Conservation (phyloP, 495 filamentous ascomycete genomes). For the Hypoxylon perforatum region DNA sequence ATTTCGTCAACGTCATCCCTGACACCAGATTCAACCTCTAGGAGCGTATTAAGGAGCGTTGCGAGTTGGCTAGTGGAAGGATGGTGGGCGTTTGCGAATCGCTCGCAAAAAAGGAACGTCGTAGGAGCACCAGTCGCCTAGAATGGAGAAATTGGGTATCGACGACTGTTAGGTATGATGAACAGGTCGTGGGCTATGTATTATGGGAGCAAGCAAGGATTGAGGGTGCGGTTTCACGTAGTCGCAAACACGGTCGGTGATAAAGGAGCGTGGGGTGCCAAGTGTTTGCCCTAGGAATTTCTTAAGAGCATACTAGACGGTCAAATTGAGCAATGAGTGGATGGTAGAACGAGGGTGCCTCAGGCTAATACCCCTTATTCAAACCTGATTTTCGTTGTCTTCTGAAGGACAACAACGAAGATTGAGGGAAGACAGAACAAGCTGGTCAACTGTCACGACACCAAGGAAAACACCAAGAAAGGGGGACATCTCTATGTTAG, state of each 20-base stretch:
- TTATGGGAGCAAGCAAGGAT: constrained; percentile 34
- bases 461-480: too few relatives aligned
- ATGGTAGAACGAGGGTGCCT: constrained; percentile 11
- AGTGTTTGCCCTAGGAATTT: constrained; percentile 8
- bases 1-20: constrained; percentile 28
- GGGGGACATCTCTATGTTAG: constrained; percentile 21
- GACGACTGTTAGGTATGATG: constrained; percentile 1
- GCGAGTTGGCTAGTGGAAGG: too few relatives aligned
- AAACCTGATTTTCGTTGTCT: constrained; percentile 23
- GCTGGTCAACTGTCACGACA: background rate
- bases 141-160: background rate
- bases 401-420: constrained; percentile 12
- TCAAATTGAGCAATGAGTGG: background rate
- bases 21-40: background rate
- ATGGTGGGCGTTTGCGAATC: too few relatives aligned
- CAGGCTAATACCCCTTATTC: constrained; percentile 27
- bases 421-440: constrained; percentile 1
- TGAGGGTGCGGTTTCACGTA: constrained; percentile 32
- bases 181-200: background rate
- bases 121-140: constrained; percentile 1
- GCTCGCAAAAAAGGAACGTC: constrained; percentile 1
- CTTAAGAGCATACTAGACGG: constrained; percentile 32
- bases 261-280: constrained; percentile 35
- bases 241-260: constrained; percentile 5
- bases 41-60: background rate